A percentile compares a stretch with the other conserved stretches of the same genome.
These are phyloP conservation scores for Trichoderma reesei DNA, from an alignment of 495 filamentous ascomycete genomes.

Conservation along the genomic window DNA sequence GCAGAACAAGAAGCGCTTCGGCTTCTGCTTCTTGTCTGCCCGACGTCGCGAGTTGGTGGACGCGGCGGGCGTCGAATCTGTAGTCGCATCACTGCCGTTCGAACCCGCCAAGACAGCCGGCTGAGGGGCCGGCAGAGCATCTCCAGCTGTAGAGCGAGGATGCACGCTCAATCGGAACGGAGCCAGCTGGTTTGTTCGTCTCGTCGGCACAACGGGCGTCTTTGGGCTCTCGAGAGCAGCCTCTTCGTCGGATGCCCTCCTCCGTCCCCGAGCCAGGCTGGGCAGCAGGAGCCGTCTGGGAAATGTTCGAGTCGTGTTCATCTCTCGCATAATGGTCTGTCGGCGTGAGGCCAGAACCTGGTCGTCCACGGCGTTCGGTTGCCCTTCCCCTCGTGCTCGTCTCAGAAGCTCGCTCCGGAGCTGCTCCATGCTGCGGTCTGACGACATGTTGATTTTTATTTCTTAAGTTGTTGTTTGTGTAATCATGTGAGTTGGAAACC, in stretches of 20 bases:
- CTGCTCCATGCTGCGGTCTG: slow-evolving; percentile 3
- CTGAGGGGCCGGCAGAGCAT: background rate
- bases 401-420: slow-evolving; percentile 3
- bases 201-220: background rate
- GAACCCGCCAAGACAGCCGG: background rate
- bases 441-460: slow-evolving; percentile 1
- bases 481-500: background rate
- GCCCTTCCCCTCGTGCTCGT: background rate
- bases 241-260: background rate
- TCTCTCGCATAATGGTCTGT: background rate
- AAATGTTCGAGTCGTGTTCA: background rate
- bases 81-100: background rate
- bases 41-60: background rate
- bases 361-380: background rate
- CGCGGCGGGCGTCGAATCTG: background rate
- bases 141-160: background rate
- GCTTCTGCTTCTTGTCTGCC: slow-evolving; percentile 16
- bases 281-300: background rate
- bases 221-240: slow-evolving; percentile 2
- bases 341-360: background rate
- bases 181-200: background rate
- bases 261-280: background rate
- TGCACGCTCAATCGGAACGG: background rate
- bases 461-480: background rate
- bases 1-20: slow-evolving; percentile 38